phyloP scores from a whole-genome alignment of 2,329 filamentous ascomycete species.

The Trichocomaceae sp. region DNA sequence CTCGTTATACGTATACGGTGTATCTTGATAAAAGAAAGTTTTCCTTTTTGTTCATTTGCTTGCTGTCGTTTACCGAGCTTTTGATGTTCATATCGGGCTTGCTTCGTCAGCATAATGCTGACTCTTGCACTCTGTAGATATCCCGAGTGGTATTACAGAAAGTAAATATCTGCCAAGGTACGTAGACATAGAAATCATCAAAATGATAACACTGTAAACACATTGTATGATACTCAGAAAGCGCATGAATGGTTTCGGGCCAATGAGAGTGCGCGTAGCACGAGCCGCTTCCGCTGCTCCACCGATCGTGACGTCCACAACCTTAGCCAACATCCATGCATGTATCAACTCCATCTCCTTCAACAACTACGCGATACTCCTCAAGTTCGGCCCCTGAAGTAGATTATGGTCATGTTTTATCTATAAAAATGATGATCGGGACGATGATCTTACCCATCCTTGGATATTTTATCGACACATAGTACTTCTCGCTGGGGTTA shows the following conservation, averaged over 20 bases:
- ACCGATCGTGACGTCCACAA: neutral
- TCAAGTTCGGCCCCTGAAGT: neutral
- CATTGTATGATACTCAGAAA: neutral
- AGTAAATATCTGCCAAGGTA: no score
- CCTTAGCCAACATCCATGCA: neutral
- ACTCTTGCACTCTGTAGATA: no score
- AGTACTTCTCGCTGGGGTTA: neutral
- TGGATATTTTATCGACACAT: neutral
- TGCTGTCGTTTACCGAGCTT: neutral
- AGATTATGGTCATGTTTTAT: neutral
- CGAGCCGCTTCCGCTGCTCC: neutral
- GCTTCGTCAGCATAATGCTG: no score
- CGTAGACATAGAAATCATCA: neutral
- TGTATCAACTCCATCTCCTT: neutral
- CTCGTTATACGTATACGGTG: neutral
- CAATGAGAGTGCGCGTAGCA: conserved; percentile 2
- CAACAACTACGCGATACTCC: neutral
- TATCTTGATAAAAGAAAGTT: neutral
- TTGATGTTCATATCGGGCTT: no score
- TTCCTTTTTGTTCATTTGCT: neutral
- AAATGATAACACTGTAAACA: neutral
- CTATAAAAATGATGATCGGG: neutral
- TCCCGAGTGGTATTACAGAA: neutral
- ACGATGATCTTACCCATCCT: neutral
- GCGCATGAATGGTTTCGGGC: neutral